Base-by-base conservation (phyloP, 1,139 yeast species). In the Saccharomyces hybrid region DNA sequence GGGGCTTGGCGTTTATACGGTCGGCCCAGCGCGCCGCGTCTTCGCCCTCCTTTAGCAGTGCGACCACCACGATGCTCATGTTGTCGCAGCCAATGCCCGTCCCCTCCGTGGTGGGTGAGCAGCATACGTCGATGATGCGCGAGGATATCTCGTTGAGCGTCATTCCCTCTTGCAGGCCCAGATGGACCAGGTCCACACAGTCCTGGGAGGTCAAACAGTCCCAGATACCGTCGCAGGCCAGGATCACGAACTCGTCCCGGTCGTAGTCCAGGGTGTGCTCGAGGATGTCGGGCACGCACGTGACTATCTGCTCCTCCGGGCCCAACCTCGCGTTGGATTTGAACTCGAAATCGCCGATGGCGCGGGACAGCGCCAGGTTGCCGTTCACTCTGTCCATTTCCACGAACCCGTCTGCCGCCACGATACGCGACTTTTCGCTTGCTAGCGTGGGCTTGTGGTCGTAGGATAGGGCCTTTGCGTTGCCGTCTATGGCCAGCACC, bases 171-270 rank as follows among this genome's bases (percentile, higher is more conserved):
- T 82, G 82, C 56, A 93, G 82, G 55, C 97, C 97, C 68, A 95
- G 82, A 74, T 97, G 86, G 56, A 93, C 91, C 73, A 95, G 83
- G 72, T 91, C 97, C 51, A 93, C 90, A 68, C 90, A 95, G 69
- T 86, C 91, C 73, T 93, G 98, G 41, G 96, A 86, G 8, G 95
- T 81, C 71, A 91, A 80, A 75, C 98, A 93, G 73, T 93, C 99
- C 99, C 99, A 93, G 67, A 93, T 93, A 69, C 99, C 99, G 71
- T 93, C 99, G 75, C 98, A 93, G 1, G 99, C 99, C 61, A 93
- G 79, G 47, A 93, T 83, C 49, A 93, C 77, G 70, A 93, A 93
- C 75, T 93, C 99, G 71, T 93, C 99, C 51, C 77, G 75, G 6
- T 75, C 77, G 50, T 74, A 74, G 58, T 87, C 78, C 55, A 87